Evolutionary conservation across 2,329 filamentous ascomycete genomes (phyloP).

Genomic region (Microsporum ferrugineum): DNA sequence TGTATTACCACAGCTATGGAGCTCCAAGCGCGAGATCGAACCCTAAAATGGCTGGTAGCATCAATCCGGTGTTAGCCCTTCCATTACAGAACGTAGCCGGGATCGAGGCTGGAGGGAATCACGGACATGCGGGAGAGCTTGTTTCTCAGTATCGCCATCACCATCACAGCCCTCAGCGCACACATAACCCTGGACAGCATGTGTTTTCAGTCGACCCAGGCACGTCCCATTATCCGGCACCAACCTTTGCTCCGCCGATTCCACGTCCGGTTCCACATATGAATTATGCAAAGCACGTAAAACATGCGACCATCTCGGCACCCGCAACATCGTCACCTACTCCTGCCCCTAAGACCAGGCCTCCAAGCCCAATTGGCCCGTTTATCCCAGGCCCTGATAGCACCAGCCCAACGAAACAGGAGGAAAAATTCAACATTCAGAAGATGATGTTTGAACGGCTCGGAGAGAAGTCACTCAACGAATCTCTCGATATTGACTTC

Average conservation of each 20-base stretch:
- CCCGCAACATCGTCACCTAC: background rate
- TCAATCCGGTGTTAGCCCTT: constrained; percentile 2
- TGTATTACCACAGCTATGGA: constrained; percentile 6
- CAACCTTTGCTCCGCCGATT: background rate
- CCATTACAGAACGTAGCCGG: constrained; percentile 12
- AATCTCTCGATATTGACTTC: background rate
- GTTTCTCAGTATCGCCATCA: background rate
- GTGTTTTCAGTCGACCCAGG: background rate
- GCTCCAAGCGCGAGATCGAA: constrained; percentile 7
- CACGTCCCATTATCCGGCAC: background rate
- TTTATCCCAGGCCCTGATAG: constrained; percentile 12
- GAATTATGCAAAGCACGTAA: background rate
- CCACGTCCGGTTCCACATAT: background rate
- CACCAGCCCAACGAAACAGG: constrained; percentile 15
- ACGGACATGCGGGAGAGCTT: background rate
- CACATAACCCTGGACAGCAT: background rate
- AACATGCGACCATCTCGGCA: background rate
- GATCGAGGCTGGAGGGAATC: background rate
- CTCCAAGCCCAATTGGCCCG: constrained; percentile 4
- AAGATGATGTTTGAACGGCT: constrained; percentile 2
- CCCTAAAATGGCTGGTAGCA: constrained; percentile 4
- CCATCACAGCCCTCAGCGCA: background rate
- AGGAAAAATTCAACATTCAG: constrained; percentile 10
- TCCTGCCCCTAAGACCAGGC: background rate
- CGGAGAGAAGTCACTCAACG: background rate